Conservation (phyloP, 2,329 filamentous ascomycete species). For the Pseudohalonectria lignicola region DNA sequence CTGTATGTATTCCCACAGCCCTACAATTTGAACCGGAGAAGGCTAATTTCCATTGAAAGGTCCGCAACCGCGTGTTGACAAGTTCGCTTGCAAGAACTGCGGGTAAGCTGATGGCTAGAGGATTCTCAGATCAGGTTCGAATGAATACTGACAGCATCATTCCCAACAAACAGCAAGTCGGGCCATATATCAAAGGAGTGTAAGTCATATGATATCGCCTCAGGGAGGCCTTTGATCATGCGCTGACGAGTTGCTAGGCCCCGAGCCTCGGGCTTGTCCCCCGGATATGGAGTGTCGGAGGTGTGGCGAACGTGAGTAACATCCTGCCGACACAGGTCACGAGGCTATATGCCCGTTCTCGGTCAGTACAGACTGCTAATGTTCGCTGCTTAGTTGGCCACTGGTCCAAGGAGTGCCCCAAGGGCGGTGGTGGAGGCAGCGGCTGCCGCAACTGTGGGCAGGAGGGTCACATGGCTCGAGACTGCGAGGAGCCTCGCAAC, state of each 20-base stretch:
- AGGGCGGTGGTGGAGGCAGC: conserved; percentile 44
- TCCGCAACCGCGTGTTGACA: conserved; percentile 49
- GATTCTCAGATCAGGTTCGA: background rate
- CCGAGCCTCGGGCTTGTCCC: conserved; percentile 46
- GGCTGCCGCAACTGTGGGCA: conserved; percentile 53
- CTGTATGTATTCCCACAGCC: conserved; percentile 35
- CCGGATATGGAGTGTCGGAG: conserved; percentile 55
- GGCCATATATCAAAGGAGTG: conserved; percentile 41
- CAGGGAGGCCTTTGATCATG: no score
- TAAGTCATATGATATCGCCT: conserved; percentile 16
- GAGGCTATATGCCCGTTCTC: background rate
- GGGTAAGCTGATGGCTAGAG: conserved; percentile 23
- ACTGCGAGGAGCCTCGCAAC: conserved; percentile 42
- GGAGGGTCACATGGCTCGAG: conserved; percentile 49
- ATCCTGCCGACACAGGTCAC: background rate
- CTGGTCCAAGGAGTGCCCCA: conserved; percentile 52
- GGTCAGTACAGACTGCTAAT: no score
- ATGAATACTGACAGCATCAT: background rate
- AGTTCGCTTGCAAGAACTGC: conserved; percentile 59
- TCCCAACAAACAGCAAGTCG: conserved; percentile 23
- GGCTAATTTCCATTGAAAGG: conserved; percentile 22
- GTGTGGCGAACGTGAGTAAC: conserved; percentile 45
- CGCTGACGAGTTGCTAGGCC: conserved; percentile 17
- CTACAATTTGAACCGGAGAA: no score
- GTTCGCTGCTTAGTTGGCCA: conserved; percentile 44